Evolutionary conservation across 1,284 basidiomycete species (phyloP).

Genomic region (Coniophora puteana): DNA sequence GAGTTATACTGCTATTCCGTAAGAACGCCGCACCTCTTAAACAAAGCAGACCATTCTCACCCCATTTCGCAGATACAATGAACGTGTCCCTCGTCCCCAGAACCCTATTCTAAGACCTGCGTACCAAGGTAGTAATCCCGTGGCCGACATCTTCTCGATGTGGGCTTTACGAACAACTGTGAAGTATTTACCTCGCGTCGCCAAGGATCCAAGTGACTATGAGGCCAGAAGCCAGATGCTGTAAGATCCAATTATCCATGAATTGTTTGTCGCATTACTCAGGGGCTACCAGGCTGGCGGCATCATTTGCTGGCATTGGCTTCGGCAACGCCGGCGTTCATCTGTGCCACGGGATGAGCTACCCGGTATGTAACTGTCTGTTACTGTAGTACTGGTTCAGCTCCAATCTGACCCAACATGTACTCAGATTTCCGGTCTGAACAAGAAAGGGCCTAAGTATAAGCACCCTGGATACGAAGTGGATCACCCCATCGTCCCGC

Average conservation of each 20-base stretch:
- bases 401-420: slow-evolving; percentile 8
- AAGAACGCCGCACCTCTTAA: slow-evolving; percentile 18
- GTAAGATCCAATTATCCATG: slow-evolving; percentile 35
- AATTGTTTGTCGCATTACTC: slow-evolving; percentile 5
- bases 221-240: slow-evolving; percentile 93
- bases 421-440: slow-evolving; percentile 86
- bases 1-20: slow-evolving; percentile 89
- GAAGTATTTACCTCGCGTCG: slow-evolving; percentile 86
- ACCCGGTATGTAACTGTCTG: slow-evolving; percentile 61
- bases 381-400: slow-evolving; percentile 8
- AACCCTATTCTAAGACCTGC: slow-evolving; percentile 91
- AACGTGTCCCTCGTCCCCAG: slow-evolving; percentile 83
- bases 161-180: slow-evolving; percentile 94
- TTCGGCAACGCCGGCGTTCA: slow-evolving; percentile 96
- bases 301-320: slow-evolving; percentile 93
- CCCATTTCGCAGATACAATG: slow-evolving; percentile 62
- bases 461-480: slow-evolving; percentile 83
- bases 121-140: slow-evolving; percentile 96
- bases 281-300: slow-evolving; percentile 65
- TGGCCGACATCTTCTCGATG: slow-evolving; percentile 92
- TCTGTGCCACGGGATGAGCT: slow-evolving; percentile 85
- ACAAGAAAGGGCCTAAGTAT: slow-evolving; percentile 90
- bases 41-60: slow-evolving; percentile 6
- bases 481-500: slow-evolving; percentile 88
- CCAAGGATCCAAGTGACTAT: slow-evolving; percentile 73